Percentiles rank a stretch among this genome's conserved stretches.
These are phyloP conservation scores for Chlorella sp. DNA, from an alignment of 139 green algal species.

Conservation along the genomic window DNA sequence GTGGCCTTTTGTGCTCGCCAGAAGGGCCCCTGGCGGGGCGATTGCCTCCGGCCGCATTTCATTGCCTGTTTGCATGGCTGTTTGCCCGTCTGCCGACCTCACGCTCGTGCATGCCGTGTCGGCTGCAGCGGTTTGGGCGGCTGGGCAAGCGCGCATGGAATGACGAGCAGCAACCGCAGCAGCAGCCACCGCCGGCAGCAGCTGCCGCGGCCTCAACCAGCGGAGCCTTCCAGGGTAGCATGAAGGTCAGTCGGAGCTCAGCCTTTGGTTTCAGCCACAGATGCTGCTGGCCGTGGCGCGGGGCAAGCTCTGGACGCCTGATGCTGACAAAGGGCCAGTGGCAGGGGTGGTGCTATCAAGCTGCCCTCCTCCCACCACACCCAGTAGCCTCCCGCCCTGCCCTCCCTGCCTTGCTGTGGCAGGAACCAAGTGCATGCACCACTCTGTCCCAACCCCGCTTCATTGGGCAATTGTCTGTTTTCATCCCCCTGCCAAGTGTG, in stretches of 20 bases:
- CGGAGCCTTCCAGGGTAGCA: neutral
- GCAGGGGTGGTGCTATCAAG: neutral
- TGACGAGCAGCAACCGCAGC: slow-evolving; percentile 12
- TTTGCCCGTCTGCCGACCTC: neutral
- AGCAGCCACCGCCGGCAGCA: neutral
- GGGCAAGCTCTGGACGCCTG: neutral
- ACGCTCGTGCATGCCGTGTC: neutral
- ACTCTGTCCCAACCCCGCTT: no score
- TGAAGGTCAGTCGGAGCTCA: neutral
- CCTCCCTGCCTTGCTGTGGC: neutral
- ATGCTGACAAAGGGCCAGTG: no score
- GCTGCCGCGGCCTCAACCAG: neutral
- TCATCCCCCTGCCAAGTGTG: no score
- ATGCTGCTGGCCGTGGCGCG: no score
- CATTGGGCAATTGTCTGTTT: no score
- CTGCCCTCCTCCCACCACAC: neutral
- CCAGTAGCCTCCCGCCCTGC: neutral
- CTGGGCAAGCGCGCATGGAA: slow-evolving; percentile 47
- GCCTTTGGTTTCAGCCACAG: no score
- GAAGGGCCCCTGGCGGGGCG: neutral
- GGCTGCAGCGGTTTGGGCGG: slow-evolving; percentile 62
- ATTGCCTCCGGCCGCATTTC: neutral
- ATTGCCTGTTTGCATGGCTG: neutral
- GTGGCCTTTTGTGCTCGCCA: neutral
- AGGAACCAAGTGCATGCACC: neutral